phyloP scores from a whole-genome alignment of 331 rosid genomes.

The Saraca asoca region DNA sequence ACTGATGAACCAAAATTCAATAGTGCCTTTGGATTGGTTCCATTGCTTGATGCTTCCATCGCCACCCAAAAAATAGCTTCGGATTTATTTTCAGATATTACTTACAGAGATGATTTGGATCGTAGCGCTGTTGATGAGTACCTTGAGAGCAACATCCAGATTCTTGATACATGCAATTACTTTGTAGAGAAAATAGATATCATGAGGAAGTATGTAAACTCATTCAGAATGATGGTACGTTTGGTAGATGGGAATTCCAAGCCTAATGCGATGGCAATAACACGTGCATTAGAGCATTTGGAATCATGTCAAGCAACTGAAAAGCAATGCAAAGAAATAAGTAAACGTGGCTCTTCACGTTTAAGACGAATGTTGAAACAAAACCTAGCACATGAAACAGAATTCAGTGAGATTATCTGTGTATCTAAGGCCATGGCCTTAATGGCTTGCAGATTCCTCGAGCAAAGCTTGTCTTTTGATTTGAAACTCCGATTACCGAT shows the following conservation, averaged over 20 bases:
- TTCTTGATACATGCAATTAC: conserved; percentile 50
- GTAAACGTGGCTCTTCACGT: conserved; percentile 11
- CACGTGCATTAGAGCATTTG: background rate
- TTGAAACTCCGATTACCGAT: conserved; percentile 33
- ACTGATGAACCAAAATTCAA: background rate
- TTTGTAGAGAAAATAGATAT: conserved; percentile 40
- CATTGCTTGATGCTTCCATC: conserved; percentile 45
- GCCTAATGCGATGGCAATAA: conserved; percentile 3
- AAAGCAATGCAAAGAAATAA: conserved; percentile 19
- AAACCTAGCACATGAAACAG: no score
- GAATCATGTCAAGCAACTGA: conserved; percentile 6
- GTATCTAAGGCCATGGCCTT: conserved; percentile 50
- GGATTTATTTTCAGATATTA: conserved; percentile 23
- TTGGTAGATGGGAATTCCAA: conserved; percentile 29
- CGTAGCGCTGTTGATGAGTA: conserved; percentile 35
- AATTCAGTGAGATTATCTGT: conserved; percentile 40
- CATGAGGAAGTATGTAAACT: conserved; percentile 34
- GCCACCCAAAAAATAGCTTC: conserved; percentile 45
- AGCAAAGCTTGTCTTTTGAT: conserved; percentile 42
- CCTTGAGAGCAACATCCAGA: conserved; percentile 41
- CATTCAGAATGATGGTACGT: conserved; percentile 38
- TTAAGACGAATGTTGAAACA: no score
- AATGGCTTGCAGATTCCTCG: conserved; percentile 44
- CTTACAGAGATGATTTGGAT: conserved; percentile 26
- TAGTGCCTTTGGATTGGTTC: conserved; percentile 31